Evolutionary conservation across 495 filamentous ascomycete genomes (phyloP), one percentile per base, ranked within the genome.

Genomic region (Tuber melanosporum): DNA sequence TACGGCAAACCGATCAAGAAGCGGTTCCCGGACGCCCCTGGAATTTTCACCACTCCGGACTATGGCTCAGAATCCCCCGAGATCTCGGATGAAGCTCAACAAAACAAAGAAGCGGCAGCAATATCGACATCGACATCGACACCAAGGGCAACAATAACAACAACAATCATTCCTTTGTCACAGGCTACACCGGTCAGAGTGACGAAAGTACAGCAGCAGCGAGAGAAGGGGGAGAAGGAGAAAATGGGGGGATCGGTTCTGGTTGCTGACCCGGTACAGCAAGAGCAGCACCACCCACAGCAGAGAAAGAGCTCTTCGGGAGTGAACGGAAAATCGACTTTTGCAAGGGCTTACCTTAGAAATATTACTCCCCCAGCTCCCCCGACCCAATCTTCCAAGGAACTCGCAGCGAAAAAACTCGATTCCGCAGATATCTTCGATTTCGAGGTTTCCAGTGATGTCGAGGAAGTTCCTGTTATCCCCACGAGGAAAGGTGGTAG

Each of bases 1-100:
- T 80, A 80, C 43, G 78, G 78, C 20, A 80, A 80, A 72, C 43
- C 78, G 12, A 44, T 73, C 49, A 80, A 76, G 71, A 80, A 80
- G 46, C 78, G 77, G 41, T 80, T 62, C 66, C 70, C 78, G 1
- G 71, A 74, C 20, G 74, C 79, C 57, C 71, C 71, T 20, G 78
- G 73, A 36, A 73, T 79, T 43, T 80, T 80, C 44, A 22, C 77
- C 36, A 44, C 77, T 49, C 47, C 73, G 14, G 57, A 66, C 32
- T 26, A 32, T 66, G 57, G 12, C 32, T 66, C 57, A 36, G 32
- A 66, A 36, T 66, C 26, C 3, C 57, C 57, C n/a, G 57, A 62
- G 57, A 10, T 32, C 14, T 66, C 57, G 14, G 32, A 66, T 36
- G 57, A 49, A 62, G 73, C 44, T 73, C 72, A 39, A 43, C 75